These are phyloP conservation scores for Inga leiocalycina DNA, from an alignment of 306 rosid species.

Conservation along the genomic window DNA sequence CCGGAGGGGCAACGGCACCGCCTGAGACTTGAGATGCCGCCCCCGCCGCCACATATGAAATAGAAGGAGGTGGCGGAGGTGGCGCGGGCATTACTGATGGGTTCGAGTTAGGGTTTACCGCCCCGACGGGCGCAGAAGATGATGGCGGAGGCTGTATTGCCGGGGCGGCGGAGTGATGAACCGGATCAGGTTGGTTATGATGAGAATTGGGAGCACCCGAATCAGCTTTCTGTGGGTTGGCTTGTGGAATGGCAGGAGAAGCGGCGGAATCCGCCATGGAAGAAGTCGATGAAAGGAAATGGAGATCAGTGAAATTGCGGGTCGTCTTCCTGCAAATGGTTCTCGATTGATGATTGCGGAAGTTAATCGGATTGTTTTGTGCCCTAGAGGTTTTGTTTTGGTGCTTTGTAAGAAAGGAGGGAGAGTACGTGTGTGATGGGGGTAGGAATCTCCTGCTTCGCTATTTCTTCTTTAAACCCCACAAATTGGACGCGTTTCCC, in stretches of 20 bases:
- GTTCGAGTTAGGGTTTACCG: conserved; percentile 58
- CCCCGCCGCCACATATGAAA: conserved; percentile 42
- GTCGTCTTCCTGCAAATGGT: not conserved
- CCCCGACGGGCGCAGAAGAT: conserved; percentile 33
- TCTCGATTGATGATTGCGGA: not conserved
- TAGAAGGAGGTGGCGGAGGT: conserved; percentile 41
- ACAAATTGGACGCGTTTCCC: too few species aligned
- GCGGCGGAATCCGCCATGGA: conserved; percentile 80
- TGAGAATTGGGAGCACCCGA: conserved; percentile 43
- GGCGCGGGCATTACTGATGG: conserved; percentile 43
- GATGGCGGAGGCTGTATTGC: conserved; percentile 32
- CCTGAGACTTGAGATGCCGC: conserved; percentile 51
- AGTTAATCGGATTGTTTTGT: not conserved
- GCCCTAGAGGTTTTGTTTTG: conserved; percentile 12
- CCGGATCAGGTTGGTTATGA: conserved; percentile 51
- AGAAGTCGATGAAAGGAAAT: not conserved
- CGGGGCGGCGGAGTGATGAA: conserved; percentile 37
- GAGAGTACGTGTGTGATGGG: not conserved
- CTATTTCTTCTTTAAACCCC: not conserved
- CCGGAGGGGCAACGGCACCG: conserved; percentile 49
- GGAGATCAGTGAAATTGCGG: not conserved
- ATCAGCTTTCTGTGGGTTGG: conserved; percentile 48
- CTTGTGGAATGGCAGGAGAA: conserved; percentile 54
- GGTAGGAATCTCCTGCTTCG: not conserved
- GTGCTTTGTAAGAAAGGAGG: not conserved